These are phyloP conservation scores for Barbarea vulgaris DNA, from an alignment of 345 rosid genomes.

Conservation along the genomic window DNA sequence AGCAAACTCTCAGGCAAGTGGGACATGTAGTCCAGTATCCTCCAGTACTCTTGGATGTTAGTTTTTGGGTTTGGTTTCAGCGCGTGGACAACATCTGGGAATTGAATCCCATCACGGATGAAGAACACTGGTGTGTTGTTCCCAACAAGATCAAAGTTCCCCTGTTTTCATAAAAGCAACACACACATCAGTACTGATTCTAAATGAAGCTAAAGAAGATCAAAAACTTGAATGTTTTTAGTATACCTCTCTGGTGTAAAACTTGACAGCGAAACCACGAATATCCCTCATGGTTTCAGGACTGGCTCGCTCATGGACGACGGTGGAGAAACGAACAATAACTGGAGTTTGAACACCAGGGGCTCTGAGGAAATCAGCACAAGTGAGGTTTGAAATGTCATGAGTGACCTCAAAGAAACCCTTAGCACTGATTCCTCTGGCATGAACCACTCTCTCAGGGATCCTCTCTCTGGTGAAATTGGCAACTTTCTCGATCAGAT, in stretches of 20 bases:
- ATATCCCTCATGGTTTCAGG: conserved; percentile 97
- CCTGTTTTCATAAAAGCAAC: conserved; percentile 57
- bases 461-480: conserved; percentile 90
- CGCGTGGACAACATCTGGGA: conserved; percentile 91
- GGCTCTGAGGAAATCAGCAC: conserved; percentile 95
- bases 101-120: conserved; percentile 91
- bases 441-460: conserved; percentile 98
- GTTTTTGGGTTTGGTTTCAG: conserved; percentile 96
- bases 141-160: conserved; percentile 98
- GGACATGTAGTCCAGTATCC: conserved; percentile 92
- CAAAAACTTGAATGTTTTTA: neutral
- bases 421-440: conserved; percentile 98
- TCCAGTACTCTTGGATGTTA: conserved; percentile 96
- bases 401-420: conserved; percentile 99
- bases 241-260: conserved; percentile 96
- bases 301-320: conserved; percentile 96
- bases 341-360: conserved; percentile 98
- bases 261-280: conserved; percentile 97
- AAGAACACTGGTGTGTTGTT: conserved; percentile 99
- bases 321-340: conserved; percentile 96
- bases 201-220: neutral
- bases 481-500: conserved; percentile 88
- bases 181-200: conserved; percentile 14
- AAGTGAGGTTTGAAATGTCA: conserved; percentile 75
- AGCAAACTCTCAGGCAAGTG: conserved; percentile 93